A percentile compares a stretch with the other conserved stretches of the same genome.
Evolutionary conservation across 495 filamentous ascomycete genomes (phyloP).

Genomic region (Friedmanniomyces simplex): DNA sequence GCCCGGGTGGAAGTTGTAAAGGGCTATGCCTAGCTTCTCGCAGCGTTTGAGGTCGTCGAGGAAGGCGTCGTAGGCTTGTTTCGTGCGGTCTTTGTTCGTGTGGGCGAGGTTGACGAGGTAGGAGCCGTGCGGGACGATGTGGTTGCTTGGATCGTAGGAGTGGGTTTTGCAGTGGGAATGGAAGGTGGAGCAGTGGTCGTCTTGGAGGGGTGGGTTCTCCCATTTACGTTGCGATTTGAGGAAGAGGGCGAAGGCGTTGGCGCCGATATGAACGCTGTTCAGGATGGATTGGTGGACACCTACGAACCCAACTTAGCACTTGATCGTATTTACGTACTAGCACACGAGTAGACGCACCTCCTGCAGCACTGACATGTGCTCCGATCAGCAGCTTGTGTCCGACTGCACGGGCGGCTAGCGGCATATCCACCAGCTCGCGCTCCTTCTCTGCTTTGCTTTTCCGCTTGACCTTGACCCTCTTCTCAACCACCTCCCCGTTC

Average conservation of each 20-base stretch:
- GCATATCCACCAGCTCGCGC: conserved; percentile 43
- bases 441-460: conserved; percentile 43
- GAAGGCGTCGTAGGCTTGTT: conserved; percentile 80
- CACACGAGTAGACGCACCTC: conserved; percentile 45
- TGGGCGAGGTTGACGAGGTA: conserved; percentile 96
- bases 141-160: conserved; percentile 57
- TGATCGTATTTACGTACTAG: not conserved
- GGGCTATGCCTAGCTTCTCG: conserved; percentile 71
- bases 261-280: conserved; percentile 55
- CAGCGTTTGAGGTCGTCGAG: conserved; percentile 82
- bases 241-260: conserved; percentile 88
- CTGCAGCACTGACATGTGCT: conserved; percentile 82
- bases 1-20: conserved; percentile 98
- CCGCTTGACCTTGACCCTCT: conserved; percentile 26
- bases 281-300: conserved; percentile 81
- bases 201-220: conserved; percentile 67
- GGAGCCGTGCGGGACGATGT: conserved; percentile 72
- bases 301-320: conserved; percentile 23
- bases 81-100: conserved; percentile 61
- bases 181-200: conserved; percentile 59
- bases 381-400: conserved; percentile 76
- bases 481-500: conserved; percentile 13
- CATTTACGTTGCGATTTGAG: conserved; percentile 94
- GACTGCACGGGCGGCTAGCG: conserved; percentile 55
- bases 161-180: conserved; percentile 53